Base-by-base conservation (phyloP, 352 stramenopile species). In the Globisporangium nodosum region DNA sequence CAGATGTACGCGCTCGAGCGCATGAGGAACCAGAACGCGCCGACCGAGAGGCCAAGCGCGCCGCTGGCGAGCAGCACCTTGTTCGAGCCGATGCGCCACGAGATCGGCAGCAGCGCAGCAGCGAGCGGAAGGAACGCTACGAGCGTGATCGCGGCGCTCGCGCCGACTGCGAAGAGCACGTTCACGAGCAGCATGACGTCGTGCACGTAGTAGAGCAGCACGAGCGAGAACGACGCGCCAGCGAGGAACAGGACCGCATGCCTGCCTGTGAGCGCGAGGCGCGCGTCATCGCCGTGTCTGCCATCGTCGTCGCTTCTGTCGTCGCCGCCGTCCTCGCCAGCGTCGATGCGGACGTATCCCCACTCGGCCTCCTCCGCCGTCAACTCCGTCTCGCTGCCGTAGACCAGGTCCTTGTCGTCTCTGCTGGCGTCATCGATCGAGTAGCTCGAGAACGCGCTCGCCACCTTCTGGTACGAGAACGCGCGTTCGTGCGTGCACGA, bases 121-220 rank as follows among this genome's bases (percentile, higher is more conserved):
- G 37, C 24, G 20, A 62, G 59, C 24, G 80, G 80, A 0, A 78
- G 37, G 15, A 73, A 71, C 8, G 78, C 64, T 13, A 90, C 58
- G 12, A 88, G 71, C 3, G 69, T 63, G 33, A 90, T 57, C 31
- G 78, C 74, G 18, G 66, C 66, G 48, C 70, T 78, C 24, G 72
- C 67, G 39, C 68, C 76, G 0, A 88, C 48, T 3, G 78, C 68
- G 49, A 90, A 90, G 3, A 87, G 49, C 16, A 87, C 63, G 54
- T 76, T 81, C 47, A 90, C 65, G 33, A 85, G 54, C 15, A 88
- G 57, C 46, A 65, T 51, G 20, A 88, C 18, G 43, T 49, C 12
- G 59, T 87, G 69, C 37, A 84, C 76, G 37, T 88, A 90, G 73
- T 84, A 90, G 35, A 88, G 60, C 54, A 90, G 50, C 33, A 90